phyloP scores from a whole-genome alignment of 257 asterid genomes.

The Solanum habrochaites region DNA sequence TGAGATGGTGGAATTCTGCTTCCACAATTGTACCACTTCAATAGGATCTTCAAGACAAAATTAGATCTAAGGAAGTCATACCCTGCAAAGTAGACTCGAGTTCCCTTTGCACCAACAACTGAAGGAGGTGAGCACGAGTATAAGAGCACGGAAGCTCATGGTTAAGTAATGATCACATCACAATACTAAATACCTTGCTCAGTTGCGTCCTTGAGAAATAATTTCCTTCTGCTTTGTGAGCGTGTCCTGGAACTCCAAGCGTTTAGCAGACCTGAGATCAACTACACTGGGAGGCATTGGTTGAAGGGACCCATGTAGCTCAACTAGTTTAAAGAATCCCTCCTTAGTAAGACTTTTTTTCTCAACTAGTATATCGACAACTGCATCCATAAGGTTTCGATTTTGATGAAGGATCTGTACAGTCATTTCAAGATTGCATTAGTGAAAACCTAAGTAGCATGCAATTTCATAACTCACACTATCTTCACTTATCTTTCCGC shows the following conservation, averaged over 20 bases:
- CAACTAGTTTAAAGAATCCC: conserved; percentile 60
- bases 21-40: background rate
- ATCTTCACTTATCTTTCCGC: background rate
- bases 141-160: background rate
- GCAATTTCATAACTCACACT: background rate
- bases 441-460: background rate
- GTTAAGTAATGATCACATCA: background rate
- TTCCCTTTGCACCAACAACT: background rate
- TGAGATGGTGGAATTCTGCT: background rate
- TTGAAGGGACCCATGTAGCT: conserved; percentile 58
- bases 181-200: background rate
- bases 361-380: conserved; percentile 52
- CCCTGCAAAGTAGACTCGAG: background rate
- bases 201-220: background rate
- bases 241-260: conserved; percentile 26
- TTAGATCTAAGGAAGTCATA: background rate
- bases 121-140: background rate
- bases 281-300: conserved; percentile 56
- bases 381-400: conserved; percentile 59
- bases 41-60: background rate
- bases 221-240: conserved; percentile 19
- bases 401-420: conserved; percentile 67
- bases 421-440: background rate
- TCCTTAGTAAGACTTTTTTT: conserved; percentile 69
- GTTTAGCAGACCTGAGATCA: conserved; percentile 55